Conservation (phyloP, 2,329 filamentous ascomycete species). For the Torrubiella hemipterigena region DNA sequence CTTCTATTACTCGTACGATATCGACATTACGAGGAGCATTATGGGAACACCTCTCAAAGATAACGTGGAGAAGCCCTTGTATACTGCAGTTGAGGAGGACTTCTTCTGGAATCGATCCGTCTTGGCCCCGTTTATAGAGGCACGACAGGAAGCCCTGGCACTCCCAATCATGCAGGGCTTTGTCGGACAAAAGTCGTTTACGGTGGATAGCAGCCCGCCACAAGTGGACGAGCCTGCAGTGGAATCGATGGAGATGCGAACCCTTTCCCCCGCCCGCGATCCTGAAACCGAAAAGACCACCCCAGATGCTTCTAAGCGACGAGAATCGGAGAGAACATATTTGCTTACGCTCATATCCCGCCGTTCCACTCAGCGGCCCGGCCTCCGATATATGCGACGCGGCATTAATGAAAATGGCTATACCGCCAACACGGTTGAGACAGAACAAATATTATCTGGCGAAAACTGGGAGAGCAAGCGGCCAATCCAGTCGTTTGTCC, state of each 20-base stretch:
- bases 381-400: constrained; percentile 77
- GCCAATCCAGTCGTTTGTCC: constrained; percentile 72
- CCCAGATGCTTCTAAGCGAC: constrained; percentile 16
- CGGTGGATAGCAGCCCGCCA: constrained; percentile 51
- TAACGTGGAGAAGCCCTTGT: constrained; percentile 39
- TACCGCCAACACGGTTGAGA: constrained; percentile 85
- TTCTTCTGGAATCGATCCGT: constrained; percentile 91
- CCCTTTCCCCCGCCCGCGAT: constrained; percentile 20
- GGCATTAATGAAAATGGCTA: constrained; percentile 85
- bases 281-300: neutral
- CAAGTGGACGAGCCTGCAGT: constrained; percentile 35
- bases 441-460: constrained; percentile 80
- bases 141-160: constrained; percentile 58
- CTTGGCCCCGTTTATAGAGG: constrained; percentile 58
- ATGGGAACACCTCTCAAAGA: constrained; percentile 16
- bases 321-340: constrained; percentile 44
- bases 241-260: constrained; percentile 33
- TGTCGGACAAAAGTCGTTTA: constrained; percentile 74
- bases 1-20: constrained; percentile 93
- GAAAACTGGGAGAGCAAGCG: constrained; percentile 48
- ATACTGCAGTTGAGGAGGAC: constrained; percentile 59
- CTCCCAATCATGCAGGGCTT: constrained; percentile 90
- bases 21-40: constrained; percentile 69
- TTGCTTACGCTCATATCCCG: constrained; percentile 88
- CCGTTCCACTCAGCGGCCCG: constrained; percentile 73